Conservation (phyloP, 192 early-diverging fungal genomes). For the Funneliformis mosseae region DNA sequence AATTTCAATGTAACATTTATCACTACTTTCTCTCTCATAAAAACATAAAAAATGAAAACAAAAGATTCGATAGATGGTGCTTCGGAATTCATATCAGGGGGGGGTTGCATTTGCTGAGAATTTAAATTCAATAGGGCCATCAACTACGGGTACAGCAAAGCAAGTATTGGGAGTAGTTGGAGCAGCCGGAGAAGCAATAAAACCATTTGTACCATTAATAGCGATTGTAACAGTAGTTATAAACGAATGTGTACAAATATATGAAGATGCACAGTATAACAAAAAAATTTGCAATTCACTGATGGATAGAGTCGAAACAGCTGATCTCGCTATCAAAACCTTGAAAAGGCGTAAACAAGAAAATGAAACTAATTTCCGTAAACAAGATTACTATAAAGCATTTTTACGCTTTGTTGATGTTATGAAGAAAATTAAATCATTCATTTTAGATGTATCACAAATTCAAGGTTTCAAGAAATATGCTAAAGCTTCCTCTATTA, state of each 20-base stretch:
- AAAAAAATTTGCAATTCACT: conserved; percentile 31
- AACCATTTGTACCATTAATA: conserved; percentile 30
- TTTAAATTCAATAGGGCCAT: neutral
- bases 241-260: conserved; percentile 17
- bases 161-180: neutral
- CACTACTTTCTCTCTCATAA: too few relatives aligned
- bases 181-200: conserved; percentile 13
- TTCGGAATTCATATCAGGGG: too few relatives aligned
- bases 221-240: neutral
- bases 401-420: conserved; percentile 19
- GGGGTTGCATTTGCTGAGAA: too few relatives aligned
- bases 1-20: too few relatives aligned
- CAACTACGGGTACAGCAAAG: neutral
- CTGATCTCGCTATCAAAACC: neutral
- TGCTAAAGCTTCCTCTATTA: neutral
- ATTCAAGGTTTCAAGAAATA: conserved; percentile 29
- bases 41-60: too few relatives aligned
- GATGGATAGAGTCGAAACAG: conserved; percentile 15
- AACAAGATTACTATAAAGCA: conserved; percentile 9
- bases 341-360: conserved; percentile 21
- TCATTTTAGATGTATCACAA: conserved; percentile 20
- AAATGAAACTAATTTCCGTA: conserved; percentile 5
- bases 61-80: too few relatives aligned
- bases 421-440: conserved; percentile 26
- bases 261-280: conserved; percentile 32